A percentile compares a stretch with the other conserved stretches of the same genome.
phyloP scores from a whole-genome alignment of 2,329 filamentous ascomycete species.

The Fusarium algeriense region DNA sequence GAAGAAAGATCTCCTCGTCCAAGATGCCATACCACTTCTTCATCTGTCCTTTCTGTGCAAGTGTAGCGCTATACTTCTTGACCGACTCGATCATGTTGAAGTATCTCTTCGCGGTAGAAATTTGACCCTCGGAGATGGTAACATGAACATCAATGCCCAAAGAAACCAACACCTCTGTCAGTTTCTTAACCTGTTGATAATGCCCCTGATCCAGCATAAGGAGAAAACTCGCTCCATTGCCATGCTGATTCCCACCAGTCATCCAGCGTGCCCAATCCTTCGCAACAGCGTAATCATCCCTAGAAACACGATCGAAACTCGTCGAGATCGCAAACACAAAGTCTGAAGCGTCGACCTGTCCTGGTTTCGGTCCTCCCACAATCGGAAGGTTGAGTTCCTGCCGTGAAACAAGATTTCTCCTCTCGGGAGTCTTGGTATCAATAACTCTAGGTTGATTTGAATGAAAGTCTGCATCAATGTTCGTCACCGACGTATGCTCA shows the following conservation, averaged over 20 bases:
- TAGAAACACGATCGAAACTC: slow-evolving; percentile 56
- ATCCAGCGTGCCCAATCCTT: slow-evolving; percentile 61
- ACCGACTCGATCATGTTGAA: slow-evolving; percentile 55
- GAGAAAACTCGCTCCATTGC: slow-evolving; percentile 59
- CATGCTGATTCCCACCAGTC: slow-evolving; percentile 55
- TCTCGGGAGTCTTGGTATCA: slow-evolving; percentile 44
- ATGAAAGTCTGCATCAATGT: slow-evolving; percentile 50
- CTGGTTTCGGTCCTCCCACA: slow-evolving; percentile 47
- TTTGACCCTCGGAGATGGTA: slow-evolving; percentile 47
- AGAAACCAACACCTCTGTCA: slow-evolving; percentile 49
- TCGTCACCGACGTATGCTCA: slow-evolving; percentile 47
- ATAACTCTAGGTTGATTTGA: slow-evolving; percentile 48
- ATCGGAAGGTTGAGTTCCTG: slow-evolving; percentile 52
- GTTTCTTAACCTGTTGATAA: slow-evolving; percentile 49
- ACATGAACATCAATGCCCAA: slow-evolving; percentile 57
- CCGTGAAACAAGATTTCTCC: slow-evolving; percentile 45
- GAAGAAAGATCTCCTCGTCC: slow-evolving; percentile 62
- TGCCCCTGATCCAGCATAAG: slow-evolving; percentile 57
- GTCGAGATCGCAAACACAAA: slow-evolving; percentile 60
- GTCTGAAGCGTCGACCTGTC: slow-evolving; percentile 54
- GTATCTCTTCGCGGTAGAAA: slow-evolving; percentile 53
- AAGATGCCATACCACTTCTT: slow-evolving; percentile 60
- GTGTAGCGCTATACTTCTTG: slow-evolving; percentile 49
- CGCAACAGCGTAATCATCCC: slow-evolving; percentile 55
- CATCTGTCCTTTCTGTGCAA: slow-evolving; percentile 52